phyloP scores from a whole-genome alignment of 306 rosid species.

The Cyclanthera cordifolia region DNA sequence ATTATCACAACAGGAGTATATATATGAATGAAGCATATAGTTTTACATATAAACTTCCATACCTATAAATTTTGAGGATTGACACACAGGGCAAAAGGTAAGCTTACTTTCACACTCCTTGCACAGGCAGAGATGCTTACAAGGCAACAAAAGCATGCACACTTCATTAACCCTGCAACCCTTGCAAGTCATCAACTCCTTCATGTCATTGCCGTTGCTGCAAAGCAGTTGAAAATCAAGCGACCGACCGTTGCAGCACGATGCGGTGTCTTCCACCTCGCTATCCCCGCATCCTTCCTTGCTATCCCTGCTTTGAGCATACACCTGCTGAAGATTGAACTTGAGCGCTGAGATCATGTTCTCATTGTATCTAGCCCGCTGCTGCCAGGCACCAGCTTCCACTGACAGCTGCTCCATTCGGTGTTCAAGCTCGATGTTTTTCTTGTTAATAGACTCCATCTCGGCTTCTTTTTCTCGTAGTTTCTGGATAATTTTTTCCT shows the following conservation, averaged over 20 bases:
- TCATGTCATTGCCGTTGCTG: constrained; percentile 36
- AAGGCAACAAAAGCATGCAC: constrained; percentile 72
- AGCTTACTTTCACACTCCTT: constrained; percentile 82
- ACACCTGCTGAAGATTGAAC: constrained; percentile 62
- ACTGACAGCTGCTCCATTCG: constrained; percentile 50
- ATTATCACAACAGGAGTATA: background rate
- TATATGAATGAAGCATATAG: constrained; percentile 7
- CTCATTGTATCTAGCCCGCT: constrained; percentile 55
- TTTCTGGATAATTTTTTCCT: constrained; percentile 46
- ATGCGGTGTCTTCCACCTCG: constrained; percentile 71
- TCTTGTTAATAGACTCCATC: constrained; percentile 62
- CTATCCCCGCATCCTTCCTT: constrained; percentile 87
- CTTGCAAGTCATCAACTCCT: constrained; percentile 73
- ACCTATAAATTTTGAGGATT: constrained; percentile 61
- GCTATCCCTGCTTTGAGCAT: constrained; percentile 59
- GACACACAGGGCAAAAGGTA: constrained; percentile 72
- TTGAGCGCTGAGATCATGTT: constrained; percentile 63
- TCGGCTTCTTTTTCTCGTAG: constrained; percentile 58
- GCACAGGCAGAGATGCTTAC: constrained; percentile 93
- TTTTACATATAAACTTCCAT: constrained; percentile 66
- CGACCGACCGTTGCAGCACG: constrained; percentile 62
- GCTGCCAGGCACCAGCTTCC: constrained; percentile 78
- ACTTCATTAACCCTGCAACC: constrained; percentile 74
- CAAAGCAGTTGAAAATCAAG: constrained; percentile 54
- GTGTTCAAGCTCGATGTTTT: constrained; percentile 65